Evolutionary conservation across 441 rosid genomes (phyloP).

Genomic region (Arabidopsis hybrid): DNA sequence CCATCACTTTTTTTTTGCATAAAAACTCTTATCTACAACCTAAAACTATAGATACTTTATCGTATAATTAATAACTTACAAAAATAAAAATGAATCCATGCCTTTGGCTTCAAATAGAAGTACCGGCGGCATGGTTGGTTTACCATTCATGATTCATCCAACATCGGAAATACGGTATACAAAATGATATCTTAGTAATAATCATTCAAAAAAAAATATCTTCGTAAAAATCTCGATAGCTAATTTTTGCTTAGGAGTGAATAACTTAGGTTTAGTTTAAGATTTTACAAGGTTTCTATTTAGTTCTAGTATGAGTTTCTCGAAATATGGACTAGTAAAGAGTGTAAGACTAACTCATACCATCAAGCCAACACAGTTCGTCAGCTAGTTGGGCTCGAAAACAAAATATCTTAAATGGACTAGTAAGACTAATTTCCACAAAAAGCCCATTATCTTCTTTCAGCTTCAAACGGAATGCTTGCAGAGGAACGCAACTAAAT

Average conservation of each 20-base stretch:
- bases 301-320: background rate
- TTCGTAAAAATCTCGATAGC: too few species aligned
- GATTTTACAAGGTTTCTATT: background rate
- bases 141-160: background rate
- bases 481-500: too few species aligned
- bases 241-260: too few species aligned
- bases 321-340: background rate
- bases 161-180: too few species aligned
- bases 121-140: background rate
- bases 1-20: constrained; percentile 35
- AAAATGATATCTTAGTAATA: too few species aligned
- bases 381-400: constrained; percentile 1
- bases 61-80: background rate
- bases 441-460: constrained; percentile 27
- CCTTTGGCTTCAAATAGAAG: background rate
- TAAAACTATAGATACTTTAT: background rate
- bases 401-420: background rate
- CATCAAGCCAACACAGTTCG: too few species aligned
- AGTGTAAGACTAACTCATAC: too few species aligned
- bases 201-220: too few species aligned
- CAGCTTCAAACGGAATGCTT: background rate
- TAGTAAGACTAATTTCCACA: background rate
- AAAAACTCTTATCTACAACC: constrained; percentile 9
- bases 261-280: background rate
- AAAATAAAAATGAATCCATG: constrained; percentile 15